Evolutionary conservation across 192 early-diverging fungal species (phyloP), one percentile per base, ranked within the genome.

Genomic region (Coemansia asiatica): DNA sequence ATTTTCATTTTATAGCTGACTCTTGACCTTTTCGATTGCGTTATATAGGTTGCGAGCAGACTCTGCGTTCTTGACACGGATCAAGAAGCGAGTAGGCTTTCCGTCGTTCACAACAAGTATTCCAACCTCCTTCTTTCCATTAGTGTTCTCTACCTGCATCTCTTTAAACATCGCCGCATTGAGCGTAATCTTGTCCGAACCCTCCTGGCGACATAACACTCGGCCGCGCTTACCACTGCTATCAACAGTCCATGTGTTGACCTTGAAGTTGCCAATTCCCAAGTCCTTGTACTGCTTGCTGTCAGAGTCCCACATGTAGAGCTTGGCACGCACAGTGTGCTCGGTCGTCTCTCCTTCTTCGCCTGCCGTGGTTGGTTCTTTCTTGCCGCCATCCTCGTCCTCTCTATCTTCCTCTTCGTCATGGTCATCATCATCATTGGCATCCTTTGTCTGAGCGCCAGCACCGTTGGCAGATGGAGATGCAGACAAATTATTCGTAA

Each of bases 341-440:
- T 68, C 69, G 2, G 79, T 81, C 1, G 64, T 72, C 59, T 84
- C 83, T 35, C 70, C 69, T 50, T 84, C 83, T 44, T 84, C 83
- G 21, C 83, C 83, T 1, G 71, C 72, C 0, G 66, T 76, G 16
- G 71, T 70, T 1, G 73, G 68, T 36, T 63, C 56, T 56, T 54
- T 62, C 29, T 33, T n/a, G 40, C 15, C 40, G 4, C 46, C 29
- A 8, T 28, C 55, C 12, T 53, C 50, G 1, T 55, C 50, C 49
- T 51, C 7, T 22, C 26, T 27, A 4, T 55, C 53, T 38, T 56
- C 19, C 6, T 66, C 63, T 8, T 74, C 51, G 25, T 60, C 66
- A 4, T 55, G 28, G 21, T 69, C 70, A 16, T 40, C 61, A 9
- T 55, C 58, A 46, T 50, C 56, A 21, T 57, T 56, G 47, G 26